Evolutionary conservation across 2,329 filamentous ascomycete genomes (phyloP).

Genomic region (Colletotrichum sp.): DNA sequence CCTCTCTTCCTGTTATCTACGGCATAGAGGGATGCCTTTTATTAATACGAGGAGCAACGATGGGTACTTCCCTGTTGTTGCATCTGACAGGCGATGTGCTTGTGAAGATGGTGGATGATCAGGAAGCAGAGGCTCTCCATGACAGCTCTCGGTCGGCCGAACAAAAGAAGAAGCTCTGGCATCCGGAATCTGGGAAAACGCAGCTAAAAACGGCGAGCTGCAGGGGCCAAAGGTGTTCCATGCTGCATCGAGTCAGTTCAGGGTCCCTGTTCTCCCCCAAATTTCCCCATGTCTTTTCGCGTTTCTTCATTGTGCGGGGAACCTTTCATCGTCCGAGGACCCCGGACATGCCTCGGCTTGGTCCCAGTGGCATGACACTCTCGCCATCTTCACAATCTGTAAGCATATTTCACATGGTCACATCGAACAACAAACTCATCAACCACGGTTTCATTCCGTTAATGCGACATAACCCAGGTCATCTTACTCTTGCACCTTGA

Average conservation of each 20-base stretch:
- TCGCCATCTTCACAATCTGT: background rate
- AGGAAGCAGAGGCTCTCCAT: background rate
- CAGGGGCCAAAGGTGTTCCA: background rate
- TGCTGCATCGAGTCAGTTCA: background rate
- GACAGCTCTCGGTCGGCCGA: background rate
- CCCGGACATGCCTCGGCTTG: conserved; percentile 12
- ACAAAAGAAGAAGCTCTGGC: background rate
- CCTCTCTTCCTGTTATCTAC: background rate
- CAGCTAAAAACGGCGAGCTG: background rate
- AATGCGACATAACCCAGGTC: background rate
- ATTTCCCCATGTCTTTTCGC: background rate
- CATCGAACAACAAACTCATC: background rate
- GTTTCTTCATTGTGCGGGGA: background rate
- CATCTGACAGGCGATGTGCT: background rate
- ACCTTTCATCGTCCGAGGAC: background rate
- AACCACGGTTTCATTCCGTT: background rate
- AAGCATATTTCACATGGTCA: background rate
- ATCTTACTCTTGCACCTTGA: conserved; percentile 40
- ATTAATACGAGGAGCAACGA: background rate
- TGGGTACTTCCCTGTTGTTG: background rate
- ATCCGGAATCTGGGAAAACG: background rate
- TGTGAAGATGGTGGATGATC: background rate
- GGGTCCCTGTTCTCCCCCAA: background rate
- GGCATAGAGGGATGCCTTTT: background rate
- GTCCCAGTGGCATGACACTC: background rate